Evolutionary conservation across 192 early-diverging fungal species (phyloP), one percentile per base, ranked within the genome.

Genomic region (Geranomyces michiganensis): DNA sequence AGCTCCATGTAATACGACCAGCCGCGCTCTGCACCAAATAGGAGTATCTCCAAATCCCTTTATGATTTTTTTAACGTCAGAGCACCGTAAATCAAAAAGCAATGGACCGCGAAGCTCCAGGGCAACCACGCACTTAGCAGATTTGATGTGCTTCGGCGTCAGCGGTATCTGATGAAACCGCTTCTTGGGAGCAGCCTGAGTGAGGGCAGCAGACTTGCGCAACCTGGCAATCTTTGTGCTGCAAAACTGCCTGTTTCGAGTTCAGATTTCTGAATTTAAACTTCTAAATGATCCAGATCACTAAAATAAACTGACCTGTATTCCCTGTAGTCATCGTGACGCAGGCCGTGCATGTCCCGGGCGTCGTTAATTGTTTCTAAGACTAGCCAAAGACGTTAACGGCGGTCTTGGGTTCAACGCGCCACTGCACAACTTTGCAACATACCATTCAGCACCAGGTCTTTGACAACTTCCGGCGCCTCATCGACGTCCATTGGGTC

Each of bases 1-100:
- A 92, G 75, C 68, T 93, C 88, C 91, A 92, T 93, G 22, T 87
- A 87, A 62, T 91, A 91, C 47, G 84, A 81, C 91, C 90, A 94
- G 17, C 81, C 81, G 21, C 92, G 82, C 69, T 94, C 93, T 0
- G 89, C 80, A 59, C 91, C 82, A 66, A 90, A 92, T 9, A 93
- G 76, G 27, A 85, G 70, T 17, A 91, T 70, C 27, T 89, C 80
- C 43, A 92, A 75, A 65, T 83, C 84, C 65, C 87, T 88, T 5
- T 60, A 55, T n/a, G 51, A 15, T 14, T 12, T 47, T 47, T 47
- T 47, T n/a, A 14, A 55, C 51, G 51, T 24, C 51, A n/a, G n/a
- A n/a, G n/a, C n/a, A n/a, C n/a, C n/a, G n/a, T n/a, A n/a, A n/a
- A n/a, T n/a, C n/a, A n/a, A n/a, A n/a, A n/a, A n/a, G n/a, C n/a